Evolutionary conservation across 108 stramenopile genomes (phyloP).

Genomic region (Discostella pseudostelligera): DNA sequence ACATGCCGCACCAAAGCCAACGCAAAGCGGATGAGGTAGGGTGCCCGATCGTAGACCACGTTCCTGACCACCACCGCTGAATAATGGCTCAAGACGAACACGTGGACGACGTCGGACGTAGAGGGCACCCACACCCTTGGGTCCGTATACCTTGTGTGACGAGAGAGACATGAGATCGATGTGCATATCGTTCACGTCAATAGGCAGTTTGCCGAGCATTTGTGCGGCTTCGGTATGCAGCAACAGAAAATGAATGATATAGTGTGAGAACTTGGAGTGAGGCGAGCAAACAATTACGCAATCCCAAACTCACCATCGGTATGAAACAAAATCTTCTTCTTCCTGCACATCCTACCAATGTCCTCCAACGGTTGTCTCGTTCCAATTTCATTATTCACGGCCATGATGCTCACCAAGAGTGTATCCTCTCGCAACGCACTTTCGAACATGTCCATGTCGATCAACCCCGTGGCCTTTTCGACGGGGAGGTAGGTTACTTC

Average conservation of each 20-base stretch:
- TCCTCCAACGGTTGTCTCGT: conserved; percentile 94
- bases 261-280: neutral
- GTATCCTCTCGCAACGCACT: conserved; percentile 93
- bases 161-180: conserved; percentile 96
- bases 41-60: conserved; percentile 92
- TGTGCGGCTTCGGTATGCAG: conserved; percentile 88
- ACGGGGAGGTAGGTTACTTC: conserved; percentile 98
- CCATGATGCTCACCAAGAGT: conserved; percentile 94
- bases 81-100: conserved; percentile 95
- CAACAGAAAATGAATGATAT: neutral
- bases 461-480: conserved; percentile 77
- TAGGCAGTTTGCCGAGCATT: conserved; percentile 96
- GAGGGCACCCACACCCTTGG: conserved; percentile 97
- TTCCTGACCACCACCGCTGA: conserved; percentile 98
- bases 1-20: conserved; percentile 93
- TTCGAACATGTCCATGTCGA: conserved; percentile 89
- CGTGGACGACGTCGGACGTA: conserved; percentile 96
- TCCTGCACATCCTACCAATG: conserved; percentile 92
- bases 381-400: conserved; percentile 99
- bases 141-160: conserved; percentile 98
- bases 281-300: neutral
- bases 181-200: conserved; percentile 92
- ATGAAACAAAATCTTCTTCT: conserved; percentile 96
- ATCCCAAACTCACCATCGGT: conserved; percentile 65
- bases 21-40: conserved; percentile 86